These are phyloP conservation scores for Aspergillus nidulans DNA, from an alignment of 495 filamentous ascomycete genomes.

Conservation along the genomic window DNA sequence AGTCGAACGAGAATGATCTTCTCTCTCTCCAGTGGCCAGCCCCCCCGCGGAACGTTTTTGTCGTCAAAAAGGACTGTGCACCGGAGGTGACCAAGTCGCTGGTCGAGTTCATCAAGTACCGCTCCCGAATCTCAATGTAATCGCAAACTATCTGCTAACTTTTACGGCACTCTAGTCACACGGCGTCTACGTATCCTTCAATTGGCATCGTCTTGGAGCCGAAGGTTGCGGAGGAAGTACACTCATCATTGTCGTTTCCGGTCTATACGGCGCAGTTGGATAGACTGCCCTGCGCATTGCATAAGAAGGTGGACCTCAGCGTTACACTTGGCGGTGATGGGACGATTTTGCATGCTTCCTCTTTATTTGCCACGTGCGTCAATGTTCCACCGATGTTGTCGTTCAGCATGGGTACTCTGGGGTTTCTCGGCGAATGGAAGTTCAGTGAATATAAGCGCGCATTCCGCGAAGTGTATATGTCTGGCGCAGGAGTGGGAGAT, in stretches of 20 bases:
- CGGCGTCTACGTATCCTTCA: constrained; percentile 72
- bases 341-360: constrained; percentile 87
- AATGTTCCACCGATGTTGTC: constrained; percentile 87
- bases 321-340: constrained; percentile 92
- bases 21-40: constrained; percentile 84
- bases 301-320: constrained; percentile 77
- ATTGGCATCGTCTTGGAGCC: constrained; percentile 81
- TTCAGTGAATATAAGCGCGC: constrained; percentile 86
- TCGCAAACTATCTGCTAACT: constrained; percentile 7
- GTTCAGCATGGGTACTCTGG: constrained; percentile 95
- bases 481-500: constrained; percentile 61
- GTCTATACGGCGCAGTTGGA: constrained; percentile 54
- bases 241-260: constrained; percentile 70
- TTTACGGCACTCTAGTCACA: constrained; percentile 50
- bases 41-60: constrained; percentile 82
- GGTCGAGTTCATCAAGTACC: constrained; percentile 68
- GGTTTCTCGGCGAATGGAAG: constrained; percentile 95
- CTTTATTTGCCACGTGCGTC: constrained; percentile 77
- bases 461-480: constrained; percentile 91
- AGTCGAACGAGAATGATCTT: constrained; percentile 55
- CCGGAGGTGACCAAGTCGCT: constrained; percentile 66
- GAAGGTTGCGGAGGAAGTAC: constrained; percentile 65
- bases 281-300: constrained; percentile 34
- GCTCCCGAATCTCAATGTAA: not conserved
- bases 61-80: constrained; percentile 80